Conservation (phyloP, 805 yeast species). For the Yarrowia sp. region DNA sequence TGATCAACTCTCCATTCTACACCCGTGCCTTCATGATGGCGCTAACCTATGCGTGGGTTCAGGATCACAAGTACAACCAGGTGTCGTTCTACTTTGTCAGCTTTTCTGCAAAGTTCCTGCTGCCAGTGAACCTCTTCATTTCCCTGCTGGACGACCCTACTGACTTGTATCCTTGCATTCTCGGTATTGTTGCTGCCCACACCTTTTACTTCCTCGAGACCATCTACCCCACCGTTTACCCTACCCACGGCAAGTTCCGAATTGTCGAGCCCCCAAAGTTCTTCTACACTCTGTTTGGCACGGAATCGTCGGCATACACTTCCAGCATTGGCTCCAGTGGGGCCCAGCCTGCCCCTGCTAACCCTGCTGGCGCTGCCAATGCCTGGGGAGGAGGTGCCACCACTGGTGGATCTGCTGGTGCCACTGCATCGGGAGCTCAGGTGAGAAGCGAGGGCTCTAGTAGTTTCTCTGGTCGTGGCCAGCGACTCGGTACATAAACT, state of each 20-base stretch:
- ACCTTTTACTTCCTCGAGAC: conserved; percentile 27
- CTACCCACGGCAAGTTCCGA: conserved; percentile 15
- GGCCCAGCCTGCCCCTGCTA: not conserved
- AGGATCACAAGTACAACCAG: conserved; percentile 37
- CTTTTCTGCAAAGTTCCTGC: conserved; percentile 36
- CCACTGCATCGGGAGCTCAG: not conserved
- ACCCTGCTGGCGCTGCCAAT: not conserved
- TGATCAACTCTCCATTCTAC: conserved; percentile 7
- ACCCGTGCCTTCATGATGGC: conserved; percentile 36
- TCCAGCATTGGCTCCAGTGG: not conserved
- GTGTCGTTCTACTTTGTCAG: conserved; percentile 37
- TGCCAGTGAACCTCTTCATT: conserved; percentile 38
- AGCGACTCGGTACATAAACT: conserved; percentile 33
- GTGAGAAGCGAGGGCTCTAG: not conserved
- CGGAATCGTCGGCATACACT: conserved; percentile 20
- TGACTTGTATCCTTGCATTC: conserved; percentile 40
- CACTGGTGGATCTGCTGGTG: not conserved
- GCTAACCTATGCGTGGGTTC: conserved; percentile 42
- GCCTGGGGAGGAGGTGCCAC: not conserved
- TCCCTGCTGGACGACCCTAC: conserved; percentile 34
- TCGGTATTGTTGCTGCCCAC: conserved; percentile 37
- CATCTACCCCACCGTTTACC: conserved; percentile 25
- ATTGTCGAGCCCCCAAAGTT: conserved; percentile 25
- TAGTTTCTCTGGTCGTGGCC: conserved; percentile 33
- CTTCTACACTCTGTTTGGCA: not conserved